A percentile compares a stretch with the other conserved stretches of the same genome.
phyloP scores from a whole-genome alignment of 768 basidiomycete genomes.

The Roridomyces roridus region DNA sequence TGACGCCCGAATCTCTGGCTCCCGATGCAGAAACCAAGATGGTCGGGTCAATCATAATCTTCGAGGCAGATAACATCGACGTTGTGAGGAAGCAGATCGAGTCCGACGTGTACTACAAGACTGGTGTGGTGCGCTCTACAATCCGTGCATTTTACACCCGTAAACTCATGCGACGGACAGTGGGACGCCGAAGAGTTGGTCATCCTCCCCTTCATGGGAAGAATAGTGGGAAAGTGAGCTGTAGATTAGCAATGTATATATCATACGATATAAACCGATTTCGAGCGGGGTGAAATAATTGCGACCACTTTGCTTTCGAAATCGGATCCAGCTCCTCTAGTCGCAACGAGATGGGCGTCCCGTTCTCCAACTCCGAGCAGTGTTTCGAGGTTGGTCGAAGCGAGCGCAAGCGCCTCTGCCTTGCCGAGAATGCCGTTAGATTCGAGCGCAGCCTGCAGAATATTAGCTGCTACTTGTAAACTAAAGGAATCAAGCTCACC shows the following conservation, averaged over 20 bases:
- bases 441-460: constrained; percentile 42
- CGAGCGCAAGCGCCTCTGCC: constrained; percentile 42
- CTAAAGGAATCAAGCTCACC: constrained; percentile 38
- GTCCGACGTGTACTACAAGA: constrained; percentile 44
- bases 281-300: constrained; percentile 32
- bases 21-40: constrained; percentile 55
- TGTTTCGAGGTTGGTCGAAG: constrained; percentile 47
- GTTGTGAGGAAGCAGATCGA: constrained; percentile 40
- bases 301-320: constrained; percentile 47
- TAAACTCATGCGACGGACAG: constrained; percentile 3
- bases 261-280: constrained; percentile 12
- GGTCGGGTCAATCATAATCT: constrained; percentile 58
- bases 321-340: constrained; percentile 40
- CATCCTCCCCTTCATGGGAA: constrained; percentile 25
- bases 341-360: constrained; percentile 45
- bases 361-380: constrained; percentile 42
- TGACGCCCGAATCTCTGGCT: constrained; percentile 64
- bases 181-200: constrained; percentile 29
- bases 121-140: constrained; percentile 42
- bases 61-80: constrained; percentile 57
- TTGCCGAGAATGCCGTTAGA: constrained; percentile 43
- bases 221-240: constrained; percentile 10
- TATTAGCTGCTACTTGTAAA: background rate
- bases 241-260: background rate
- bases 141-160: too few species aligned